A percentile compares a stretch with the other conserved stretches of the same genome.
Evolutionary conservation across 1,284 basidiomycete genomes (phyloP).

Genomic region (Flammula alnicola): DNA sequence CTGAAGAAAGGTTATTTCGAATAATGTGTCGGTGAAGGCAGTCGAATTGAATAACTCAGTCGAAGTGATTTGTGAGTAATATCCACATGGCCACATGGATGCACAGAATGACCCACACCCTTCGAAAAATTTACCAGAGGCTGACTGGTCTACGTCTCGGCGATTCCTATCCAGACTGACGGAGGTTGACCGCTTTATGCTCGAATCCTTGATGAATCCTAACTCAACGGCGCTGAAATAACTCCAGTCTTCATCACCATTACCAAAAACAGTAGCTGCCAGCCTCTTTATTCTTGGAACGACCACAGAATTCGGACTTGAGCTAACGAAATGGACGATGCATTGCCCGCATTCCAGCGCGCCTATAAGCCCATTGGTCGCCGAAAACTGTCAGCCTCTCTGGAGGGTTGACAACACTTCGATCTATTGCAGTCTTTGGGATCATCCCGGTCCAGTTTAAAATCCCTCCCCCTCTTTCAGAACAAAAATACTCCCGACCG

Average conservation of each 20-base stretch:
- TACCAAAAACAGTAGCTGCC: conserved; percentile 8
- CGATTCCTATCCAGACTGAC: conserved; percentile 9
- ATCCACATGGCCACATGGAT: conserved; percentile 9
- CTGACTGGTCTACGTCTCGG: background rate
- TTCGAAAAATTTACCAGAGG: background rate
- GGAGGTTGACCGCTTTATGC: conserved; percentile 5
- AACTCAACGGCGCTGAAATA: too few species aligned
- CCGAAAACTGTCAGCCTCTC: conserved; percentile 16
- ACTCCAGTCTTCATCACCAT: background rate
- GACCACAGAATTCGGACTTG: conserved; percentile 1
- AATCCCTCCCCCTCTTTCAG: conserved; percentile 7
- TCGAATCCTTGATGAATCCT: conserved; percentile 1
- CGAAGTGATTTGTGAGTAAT: too few species aligned
- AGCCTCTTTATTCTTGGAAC: conserved; percentile 14
- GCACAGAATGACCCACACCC: conserved; percentile 1
- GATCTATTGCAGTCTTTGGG: conserved; percentile 16
- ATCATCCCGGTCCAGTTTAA: conserved; percentile 14
- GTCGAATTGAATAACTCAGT: too few species aligned
- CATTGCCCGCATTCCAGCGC: background rate
- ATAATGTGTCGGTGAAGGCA: too few species aligned
- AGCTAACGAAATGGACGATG: background rate
- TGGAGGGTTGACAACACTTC: conserved; percentile 5
- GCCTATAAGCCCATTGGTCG: background rate
- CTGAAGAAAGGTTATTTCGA: background rate
- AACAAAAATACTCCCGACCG: conserved; percentile 4